Base-by-base conservation (phyloP, 2,329 filamentous ascomycete genomes). In the Niveomyces coronatus region DNA sequence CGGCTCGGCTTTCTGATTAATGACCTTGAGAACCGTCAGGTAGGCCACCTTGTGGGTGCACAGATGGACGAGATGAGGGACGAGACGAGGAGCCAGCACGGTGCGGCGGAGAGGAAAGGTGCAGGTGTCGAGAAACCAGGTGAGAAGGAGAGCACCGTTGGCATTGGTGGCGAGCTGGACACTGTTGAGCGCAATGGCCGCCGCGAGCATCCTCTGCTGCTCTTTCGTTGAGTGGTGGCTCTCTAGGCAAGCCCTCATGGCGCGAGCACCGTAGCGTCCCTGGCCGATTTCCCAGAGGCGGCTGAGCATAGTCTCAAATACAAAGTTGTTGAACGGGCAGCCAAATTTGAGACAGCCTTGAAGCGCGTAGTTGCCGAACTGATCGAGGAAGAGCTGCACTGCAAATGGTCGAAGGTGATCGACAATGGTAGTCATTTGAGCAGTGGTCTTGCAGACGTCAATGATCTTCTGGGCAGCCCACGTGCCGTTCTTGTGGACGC, bases 381-480 rank as follows among this genome's bases (percentile, higher is more conserved):
- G 91, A 54, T 98, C 91, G 26, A 96, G 71, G 71, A 98, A 96
- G 15, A 96, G 71, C 3, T 87, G 85, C 32, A 95, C 76, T 1
- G 84, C 87, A 62, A 93, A 95, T 1, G 87, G 80, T 4, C 82
- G 82, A 20, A 96, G 69, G 47, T 85, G 74, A 45, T 94, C 79
- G 19, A 91, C 82, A 53, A 98, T 89, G 63, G 86, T 67, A 32
- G 69, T 65, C 79, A 91, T 89, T 62, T 96, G 88, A 28, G 69
- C 66, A 5, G 82, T 78, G 1, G 83, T 86, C 62, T 91, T 86
- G 58, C 87, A 89, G 6, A 94, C 86, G 53, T 96, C 89, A 49
- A 98, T 96, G 53, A 98, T 96, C 71, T 96, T 98, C 63, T 98
- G 91, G 1, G 91, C 91, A 39, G 91, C 91, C 91, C 91, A 98